These are phyloP conservation scores for Pythium guiyangense DNA, from an alignment of 352 stramenopile species.

Conservation along the genomic window DNA sequence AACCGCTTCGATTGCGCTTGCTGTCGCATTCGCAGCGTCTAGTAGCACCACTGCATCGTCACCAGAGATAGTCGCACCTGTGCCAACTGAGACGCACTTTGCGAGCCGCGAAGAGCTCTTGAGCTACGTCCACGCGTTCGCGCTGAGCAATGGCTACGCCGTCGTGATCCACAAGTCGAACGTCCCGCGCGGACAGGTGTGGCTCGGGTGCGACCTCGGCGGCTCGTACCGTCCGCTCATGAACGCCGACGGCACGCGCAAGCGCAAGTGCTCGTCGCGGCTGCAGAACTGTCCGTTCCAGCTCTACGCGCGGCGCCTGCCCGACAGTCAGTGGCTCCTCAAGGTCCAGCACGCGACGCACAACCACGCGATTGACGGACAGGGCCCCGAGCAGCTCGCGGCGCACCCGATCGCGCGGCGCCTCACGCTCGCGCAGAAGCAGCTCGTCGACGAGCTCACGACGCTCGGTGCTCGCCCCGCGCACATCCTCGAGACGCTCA, in stretches of 20 bases:
- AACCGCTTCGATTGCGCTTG: background rate
- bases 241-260: conserved; percentile 11
- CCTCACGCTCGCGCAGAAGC: conserved; percentile 34
- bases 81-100: conserved; percentile 21
- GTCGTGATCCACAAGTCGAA: conserved; percentile 49
- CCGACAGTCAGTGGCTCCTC: conserved; percentile 24
- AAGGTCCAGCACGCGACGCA: conserved; percentile 28
- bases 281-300: conserved; percentile 38
- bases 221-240: conserved; percentile 12
- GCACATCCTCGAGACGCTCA: conserved; percentile 34
- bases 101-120: conserved; percentile 32
- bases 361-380: conserved; percentile 22
- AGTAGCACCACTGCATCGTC: background rate
- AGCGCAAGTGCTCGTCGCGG: conserved; percentile 28
- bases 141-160: conserved; percentile 31
- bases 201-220: conserved; percentile 42
- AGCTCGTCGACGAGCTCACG: conserved; percentile 32
- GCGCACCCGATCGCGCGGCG: conserved; percentile 26
- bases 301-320: conserved; percentile 29
- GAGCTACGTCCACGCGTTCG: conserved; percentile 29
- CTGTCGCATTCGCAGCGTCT: background rate
- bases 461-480: conserved; percentile 22
- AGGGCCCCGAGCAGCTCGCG: conserved; percentile 17
- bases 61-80: background rate
- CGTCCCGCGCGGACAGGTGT: conserved; percentile 36